Base-by-base conservation (phyloP, 202 grass and related monocot species). In the Eragrostis tef region DNA sequence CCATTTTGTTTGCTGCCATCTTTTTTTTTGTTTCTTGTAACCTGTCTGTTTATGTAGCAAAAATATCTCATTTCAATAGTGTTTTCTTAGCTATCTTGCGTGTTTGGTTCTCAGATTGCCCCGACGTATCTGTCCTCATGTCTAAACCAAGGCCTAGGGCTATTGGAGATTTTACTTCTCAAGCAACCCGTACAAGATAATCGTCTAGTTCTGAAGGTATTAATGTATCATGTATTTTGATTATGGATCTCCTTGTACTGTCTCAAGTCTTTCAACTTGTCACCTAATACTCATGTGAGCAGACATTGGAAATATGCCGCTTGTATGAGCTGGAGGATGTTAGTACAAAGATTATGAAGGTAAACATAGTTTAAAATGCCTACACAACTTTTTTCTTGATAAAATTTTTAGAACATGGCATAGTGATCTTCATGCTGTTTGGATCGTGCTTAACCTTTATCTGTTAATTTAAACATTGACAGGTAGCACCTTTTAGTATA, bases 301-400 rank as follows among this genome's bases (percentile, higher is more conserved):
- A 98, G 95, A 93, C 87, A 88, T 85, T 98, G 73, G 95, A 98
- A 85, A 91, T 98, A 67, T 95, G 95, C 26, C 92, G 89, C 73
- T 75, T 91, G 72, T 98, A 91, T 83, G 92, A 98, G 47, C 84
- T 98, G 59, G 88, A 87, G 50, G 90, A 88, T 88, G 90, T 95
- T 80, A 89, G 92, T 66, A 78, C 80, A 74, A 86, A 79, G 48
- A 75, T 98, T 67, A 94, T 98, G 92, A 98, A 94, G 92, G 95
- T 95, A 94, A 82, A 69, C 51, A 21, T 85, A 16, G 46, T 85
- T 74, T 81, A 22, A 69, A 42, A 65, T 45, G 10, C 16, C 68
- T 36, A 17, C 66, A 6, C 27, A 79, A 26, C 58, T 86, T 27
- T 19, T 10, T 57, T 83, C 25, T 64, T 14, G 46, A 67, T 67